A percentile compares a stretch with the other conserved stretches of the same genome.
Conservation (phyloP, 371 early-diverging fungal genomes). For the Globomyces sp. region DNA sequence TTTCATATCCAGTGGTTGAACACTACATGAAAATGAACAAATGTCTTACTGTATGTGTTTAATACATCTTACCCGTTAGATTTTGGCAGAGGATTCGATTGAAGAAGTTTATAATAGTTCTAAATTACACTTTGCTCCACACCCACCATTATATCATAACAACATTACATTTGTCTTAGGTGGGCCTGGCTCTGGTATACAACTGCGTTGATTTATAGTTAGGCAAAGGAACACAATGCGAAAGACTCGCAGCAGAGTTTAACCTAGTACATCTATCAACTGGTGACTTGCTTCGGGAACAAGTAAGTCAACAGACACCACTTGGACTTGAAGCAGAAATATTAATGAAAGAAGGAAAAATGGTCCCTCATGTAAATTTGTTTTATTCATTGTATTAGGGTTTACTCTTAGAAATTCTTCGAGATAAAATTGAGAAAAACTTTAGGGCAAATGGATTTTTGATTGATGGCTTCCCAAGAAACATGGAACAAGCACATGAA, state of each 20-base stretch:
- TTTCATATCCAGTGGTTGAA: conserved; percentile 57
- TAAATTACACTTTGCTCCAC: conserved; percentile 21
- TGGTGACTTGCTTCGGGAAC: conserved; percentile 61
- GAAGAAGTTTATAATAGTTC: conserved; percentile 43
- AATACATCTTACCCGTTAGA: conserved; percentile 9
- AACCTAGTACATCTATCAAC: conserved; percentile 54
- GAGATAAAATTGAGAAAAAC: conserved; percentile 47
- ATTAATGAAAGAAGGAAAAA: conserved; percentile 87
- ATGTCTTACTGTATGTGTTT: conserved; percentile 35
- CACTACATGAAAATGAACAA: conserved; percentile 42
- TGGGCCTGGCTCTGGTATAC: conserved; percentile 16
- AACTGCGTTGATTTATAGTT: neutral
- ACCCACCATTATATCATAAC: conserved; percentile 26
- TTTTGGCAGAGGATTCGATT: conserved; percentile 30
- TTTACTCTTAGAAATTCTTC: conserved; percentile 34
- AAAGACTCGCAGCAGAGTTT: conserved; percentile 49
- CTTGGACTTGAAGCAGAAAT: conserved; percentile 80
- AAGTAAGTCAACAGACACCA: conserved; percentile 60
- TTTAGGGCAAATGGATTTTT: conserved; percentile 70
- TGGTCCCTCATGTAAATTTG: conserved; percentile 83
- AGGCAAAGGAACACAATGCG: conserved; percentile 56
- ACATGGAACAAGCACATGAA: conserved; percentile 36
- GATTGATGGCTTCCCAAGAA: conserved; percentile 57
- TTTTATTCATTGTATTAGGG: conserved; percentile 15
- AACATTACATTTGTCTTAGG: conserved; percentile 30